phyloP scores from a whole-genome alignment of 1,284 basidiomycete species.

The Papiliotrema flavescens region DNA sequence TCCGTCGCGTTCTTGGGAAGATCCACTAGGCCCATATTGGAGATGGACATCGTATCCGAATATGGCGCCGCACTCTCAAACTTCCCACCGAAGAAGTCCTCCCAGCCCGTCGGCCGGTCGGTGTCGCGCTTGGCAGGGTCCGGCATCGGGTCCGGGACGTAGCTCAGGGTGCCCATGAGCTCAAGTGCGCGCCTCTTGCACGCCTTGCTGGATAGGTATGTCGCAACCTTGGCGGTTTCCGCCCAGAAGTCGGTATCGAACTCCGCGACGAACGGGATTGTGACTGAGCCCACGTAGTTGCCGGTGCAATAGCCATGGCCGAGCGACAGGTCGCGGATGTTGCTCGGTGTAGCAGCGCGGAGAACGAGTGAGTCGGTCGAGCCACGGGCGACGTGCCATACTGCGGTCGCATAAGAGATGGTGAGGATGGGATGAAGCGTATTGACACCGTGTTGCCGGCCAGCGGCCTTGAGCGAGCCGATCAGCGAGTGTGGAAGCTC shows the following conservation, averaged over 20 bases:
- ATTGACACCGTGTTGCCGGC: conserved; percentile 19
- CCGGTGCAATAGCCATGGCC: conserved; percentile 28
- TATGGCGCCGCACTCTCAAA: conserved; percentile 9
- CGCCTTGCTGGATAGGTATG: conserved; percentile 6
- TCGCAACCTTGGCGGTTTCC: conserved; percentile 4
- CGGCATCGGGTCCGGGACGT: conserved; percentile 27
- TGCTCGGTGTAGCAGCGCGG: conserved; percentile 18
- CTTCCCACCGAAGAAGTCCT: conserved; percentile 29
- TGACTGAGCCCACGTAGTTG: conserved; percentile 29
- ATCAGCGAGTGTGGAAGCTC: conserved; percentile 13
- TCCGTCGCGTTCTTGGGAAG: conserved; percentile 28
- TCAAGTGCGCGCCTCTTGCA: conserved; percentile 16
- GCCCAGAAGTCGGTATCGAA: conserved; percentile 26
- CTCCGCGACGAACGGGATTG: conserved; percentile 7
- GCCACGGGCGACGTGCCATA: conserved; percentile 20
- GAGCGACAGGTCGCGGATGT: conserved; percentile 19
- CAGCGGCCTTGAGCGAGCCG: conserved; percentile 14
- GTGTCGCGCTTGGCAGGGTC: conserved; percentile 12
- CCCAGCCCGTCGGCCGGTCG: conserved; percentile 34
- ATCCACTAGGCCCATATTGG: conserved; percentile 31
- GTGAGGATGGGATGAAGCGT: conserved; percentile 39
- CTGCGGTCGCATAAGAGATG: conserved; percentile 22
- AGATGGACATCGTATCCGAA: conserved; percentile 19
- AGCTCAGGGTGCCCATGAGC: conserved; percentile 29
- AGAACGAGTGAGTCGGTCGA: conserved; percentile 6